Base-by-base conservation (phyloP, 2,329 filamentous ascomycete species). In the Lasiodiplodia theobromae region DNA sequence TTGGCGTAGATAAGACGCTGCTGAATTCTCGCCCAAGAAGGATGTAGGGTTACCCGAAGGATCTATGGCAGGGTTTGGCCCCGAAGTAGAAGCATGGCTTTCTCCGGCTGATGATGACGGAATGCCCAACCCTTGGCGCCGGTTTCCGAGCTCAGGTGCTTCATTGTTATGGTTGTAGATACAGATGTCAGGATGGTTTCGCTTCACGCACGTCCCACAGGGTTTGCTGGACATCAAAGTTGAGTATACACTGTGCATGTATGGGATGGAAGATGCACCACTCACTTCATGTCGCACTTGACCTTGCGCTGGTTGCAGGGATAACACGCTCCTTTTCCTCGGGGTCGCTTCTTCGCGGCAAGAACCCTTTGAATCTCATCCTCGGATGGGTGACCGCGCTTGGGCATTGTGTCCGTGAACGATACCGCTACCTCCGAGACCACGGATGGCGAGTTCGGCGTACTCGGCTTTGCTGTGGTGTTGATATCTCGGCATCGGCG, bases 281-380 rank as follows among this genome's bases (percentile, higher is more conserved):
- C 44, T 28, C 18, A 63, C 66, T 62, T 63, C 66, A 68, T 68
- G n/a, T 68, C 56, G 34, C 66, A 68, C 23, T 54, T 62, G 4
- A 63, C 66, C 31, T 68, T 68, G 28, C 56, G 66, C n/a, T 62
- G 44, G 40, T 68, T 68, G 47, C 66, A 68, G 3, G 66, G 54
- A 23, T 62, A 68, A 57, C 66, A 68, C 10, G 66, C 66, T 23
- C 54, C 49, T 37, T 62, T 68, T 2, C 66, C 66, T 18, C 56
- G 56, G 16, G 40, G 44, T 18, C 66, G 66, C 37, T 62, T 68
- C 34, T 68, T 68, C 6, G 66, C 56, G 16, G 49, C 56, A 10
- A 63, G 25, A 1, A 63, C 28, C 12, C 66, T 31, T 16, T 53
- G 63, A 10, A 63, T 25, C 31, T 68, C 44, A 44, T 68, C 66